phyloP scores from a whole-genome alignment of 345 rosid species.

The Acer negundo region DNA sequence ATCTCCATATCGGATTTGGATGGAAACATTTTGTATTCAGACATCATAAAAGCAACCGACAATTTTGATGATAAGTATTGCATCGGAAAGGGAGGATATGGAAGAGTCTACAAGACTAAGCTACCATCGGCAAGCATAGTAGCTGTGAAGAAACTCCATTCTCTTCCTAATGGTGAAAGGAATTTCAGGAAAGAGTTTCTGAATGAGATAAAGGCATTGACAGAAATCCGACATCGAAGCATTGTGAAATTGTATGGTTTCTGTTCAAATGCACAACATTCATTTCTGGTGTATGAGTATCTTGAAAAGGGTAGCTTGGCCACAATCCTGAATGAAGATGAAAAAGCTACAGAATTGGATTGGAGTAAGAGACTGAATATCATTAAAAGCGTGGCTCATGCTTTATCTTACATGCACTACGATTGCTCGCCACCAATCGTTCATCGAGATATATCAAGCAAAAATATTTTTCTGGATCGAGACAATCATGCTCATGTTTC shows the following conservation, averaged over 20 bases:
- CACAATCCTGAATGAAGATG: neutral
- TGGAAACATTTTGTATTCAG: conserved; percentile 23
- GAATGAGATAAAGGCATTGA: conserved; percentile 30
- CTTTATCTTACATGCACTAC: conserved; percentile 39
- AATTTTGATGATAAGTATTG: conserved; percentile 24
- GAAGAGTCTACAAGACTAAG: conserved; percentile 35
- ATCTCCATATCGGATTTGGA: conserved; percentile 22
- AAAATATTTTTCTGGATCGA: conserved; percentile 30
- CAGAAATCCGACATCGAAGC: conserved; percentile 38
- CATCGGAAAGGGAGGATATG: conserved; percentile 35
- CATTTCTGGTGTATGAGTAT: conserved; percentile 41
- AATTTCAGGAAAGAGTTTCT: conserved; percentile 20
- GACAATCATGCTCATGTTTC: conserved; percentile 31
- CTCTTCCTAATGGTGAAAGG: neutral
- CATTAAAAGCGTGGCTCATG: conserved; percentile 27
- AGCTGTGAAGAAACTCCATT: conserved; percentile 43
- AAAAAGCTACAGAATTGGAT: conserved; percentile 17
- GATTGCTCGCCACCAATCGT: conserved; percentile 26
- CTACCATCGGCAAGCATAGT: conserved; percentile 23
- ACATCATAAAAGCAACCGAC: conserved; percentile 30
- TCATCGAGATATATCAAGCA: conserved; percentile 39
- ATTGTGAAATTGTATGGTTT: conserved; percentile 37
- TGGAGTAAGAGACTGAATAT: conserved; percentile 31
- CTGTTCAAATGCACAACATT: conserved; percentile 25
- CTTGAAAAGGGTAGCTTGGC: conserved; percentile 32